Conservation (phyloP, 345 rosid species). For the Eucalyptus polyanthemos region DNA sequence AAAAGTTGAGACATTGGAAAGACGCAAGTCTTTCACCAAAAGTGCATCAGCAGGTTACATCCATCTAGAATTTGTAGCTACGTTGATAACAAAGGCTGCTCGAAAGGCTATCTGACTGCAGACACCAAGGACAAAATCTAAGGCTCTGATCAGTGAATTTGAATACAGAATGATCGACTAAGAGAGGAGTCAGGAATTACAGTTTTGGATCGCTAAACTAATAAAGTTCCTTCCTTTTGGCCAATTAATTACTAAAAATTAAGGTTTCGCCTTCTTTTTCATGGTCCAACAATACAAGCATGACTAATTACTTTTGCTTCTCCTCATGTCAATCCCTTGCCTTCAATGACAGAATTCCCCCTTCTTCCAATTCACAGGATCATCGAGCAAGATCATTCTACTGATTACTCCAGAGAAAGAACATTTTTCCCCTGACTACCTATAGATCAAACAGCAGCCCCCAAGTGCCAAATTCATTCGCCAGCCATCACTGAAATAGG, state of each 20-base stretch:
- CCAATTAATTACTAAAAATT: neutral
- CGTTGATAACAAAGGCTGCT: neutral
- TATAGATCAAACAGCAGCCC: neutral
- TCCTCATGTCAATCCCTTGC: neutral
- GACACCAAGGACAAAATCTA: neutral
- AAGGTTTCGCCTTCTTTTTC: neutral
- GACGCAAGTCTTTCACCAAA: neutral
- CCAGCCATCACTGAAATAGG: neutral
- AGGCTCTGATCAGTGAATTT: neutral
- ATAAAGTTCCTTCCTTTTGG: neutral
- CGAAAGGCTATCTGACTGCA: neutral
- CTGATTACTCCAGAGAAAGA: neutral
- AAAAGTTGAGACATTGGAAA: neutral
- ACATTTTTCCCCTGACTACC: neutral
- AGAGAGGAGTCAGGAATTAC: neutral
- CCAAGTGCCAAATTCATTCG: neutral
- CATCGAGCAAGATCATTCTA: neutral
- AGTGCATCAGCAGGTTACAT: neutral
- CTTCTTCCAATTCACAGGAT: neutral
- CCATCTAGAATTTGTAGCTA: neutral
- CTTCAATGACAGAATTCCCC: neutral
- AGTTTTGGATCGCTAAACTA: neutral
- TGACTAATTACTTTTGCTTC: neutral
- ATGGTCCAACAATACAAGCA: neutral
- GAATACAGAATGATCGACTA: neutral